These are phyloP conservation scores for Geoglossum glabrum DNA, from an alignment of 495 filamentous ascomycete species.

Conservation along the genomic window DNA sequence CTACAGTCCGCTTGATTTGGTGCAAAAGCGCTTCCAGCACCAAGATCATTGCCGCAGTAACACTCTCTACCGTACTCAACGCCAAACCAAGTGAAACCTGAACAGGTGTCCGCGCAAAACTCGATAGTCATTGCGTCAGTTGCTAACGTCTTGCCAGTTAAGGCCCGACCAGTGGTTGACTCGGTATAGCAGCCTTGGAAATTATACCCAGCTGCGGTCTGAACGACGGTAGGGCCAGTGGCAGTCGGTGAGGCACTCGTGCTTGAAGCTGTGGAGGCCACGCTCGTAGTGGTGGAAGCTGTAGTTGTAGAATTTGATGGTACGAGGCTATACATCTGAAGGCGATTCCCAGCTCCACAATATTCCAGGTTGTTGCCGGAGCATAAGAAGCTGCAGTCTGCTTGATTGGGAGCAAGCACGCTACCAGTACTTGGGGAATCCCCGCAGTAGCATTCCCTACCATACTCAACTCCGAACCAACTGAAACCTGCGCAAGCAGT, in stretches of 20 bases:
- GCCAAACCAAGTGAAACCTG: not conserved
- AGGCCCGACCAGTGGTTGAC: not conserved
- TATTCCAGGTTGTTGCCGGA: not conserved
- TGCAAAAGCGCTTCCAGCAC: not conserved
- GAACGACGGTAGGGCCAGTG: slow-evolving; percentile 1
- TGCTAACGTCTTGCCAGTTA: not conserved
- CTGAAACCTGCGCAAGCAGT: not conserved
- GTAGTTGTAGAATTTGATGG: slow-evolving; percentile 5
- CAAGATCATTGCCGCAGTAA: not conserved
- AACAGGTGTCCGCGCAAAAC: not conserved
- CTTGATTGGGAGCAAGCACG: not conserved
- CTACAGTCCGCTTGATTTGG: not conserved
- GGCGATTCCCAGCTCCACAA: not conserved
- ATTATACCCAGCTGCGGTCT: not conserved
- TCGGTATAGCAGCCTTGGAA: not conserved
- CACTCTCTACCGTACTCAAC: not conserved
- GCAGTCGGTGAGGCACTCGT: not conserved
- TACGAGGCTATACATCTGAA: slow-evolving; percentile 28
- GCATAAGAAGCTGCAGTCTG: not conserved
- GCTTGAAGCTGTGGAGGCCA: not conserved
- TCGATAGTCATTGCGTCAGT: not conserved
- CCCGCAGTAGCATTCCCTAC: not conserved
- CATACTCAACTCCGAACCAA: not conserved
- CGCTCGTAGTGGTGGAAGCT: slow-evolving; percentile 2
- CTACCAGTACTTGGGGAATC: not conserved